phyloP scores from a whole-genome alignment of 2,329 filamentous ascomycete genomes.

The Neonectria coccinea region DNA sequence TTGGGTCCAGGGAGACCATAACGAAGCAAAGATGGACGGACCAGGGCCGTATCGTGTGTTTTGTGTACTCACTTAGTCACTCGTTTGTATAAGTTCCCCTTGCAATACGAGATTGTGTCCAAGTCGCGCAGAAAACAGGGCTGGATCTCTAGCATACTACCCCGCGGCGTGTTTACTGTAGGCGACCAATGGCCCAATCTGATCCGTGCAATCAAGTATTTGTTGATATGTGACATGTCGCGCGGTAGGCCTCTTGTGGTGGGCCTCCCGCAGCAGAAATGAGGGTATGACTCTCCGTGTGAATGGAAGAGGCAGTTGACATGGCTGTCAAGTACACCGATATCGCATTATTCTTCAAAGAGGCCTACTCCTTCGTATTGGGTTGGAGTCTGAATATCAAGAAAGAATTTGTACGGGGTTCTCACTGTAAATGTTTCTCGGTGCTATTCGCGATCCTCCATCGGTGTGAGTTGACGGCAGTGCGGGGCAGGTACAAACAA shows the following conservation, averaged over 20 bases:
- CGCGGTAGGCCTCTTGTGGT: background rate
- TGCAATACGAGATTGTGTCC: background rate
- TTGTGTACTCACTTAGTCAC: background rate
- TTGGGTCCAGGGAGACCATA: background rate
- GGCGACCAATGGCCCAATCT: background rate
- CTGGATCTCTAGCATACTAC: background rate
- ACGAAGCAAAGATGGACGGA: no score
- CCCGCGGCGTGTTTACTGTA: background rate
- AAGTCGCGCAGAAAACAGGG: background rate
- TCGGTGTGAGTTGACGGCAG: background rate
- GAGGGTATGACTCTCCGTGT: background rate
- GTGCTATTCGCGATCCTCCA: background rate
- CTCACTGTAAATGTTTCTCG: background rate
- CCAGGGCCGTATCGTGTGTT: background rate
- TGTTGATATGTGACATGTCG: background rate
- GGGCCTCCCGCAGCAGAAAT: background rate
- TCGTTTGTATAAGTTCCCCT: background rate
- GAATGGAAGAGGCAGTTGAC: background rate
- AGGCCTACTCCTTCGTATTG: no score
- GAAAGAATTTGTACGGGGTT: background rate
- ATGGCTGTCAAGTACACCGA: background rate
- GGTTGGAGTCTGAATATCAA: background rate
- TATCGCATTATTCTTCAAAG: no score
- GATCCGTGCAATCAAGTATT: background rate
- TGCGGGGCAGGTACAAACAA: background rate